Evolutionary conservation across 176 grass and related monocot genomes (phyloP).

Genomic region (Panicum miliaceum): DNA sequence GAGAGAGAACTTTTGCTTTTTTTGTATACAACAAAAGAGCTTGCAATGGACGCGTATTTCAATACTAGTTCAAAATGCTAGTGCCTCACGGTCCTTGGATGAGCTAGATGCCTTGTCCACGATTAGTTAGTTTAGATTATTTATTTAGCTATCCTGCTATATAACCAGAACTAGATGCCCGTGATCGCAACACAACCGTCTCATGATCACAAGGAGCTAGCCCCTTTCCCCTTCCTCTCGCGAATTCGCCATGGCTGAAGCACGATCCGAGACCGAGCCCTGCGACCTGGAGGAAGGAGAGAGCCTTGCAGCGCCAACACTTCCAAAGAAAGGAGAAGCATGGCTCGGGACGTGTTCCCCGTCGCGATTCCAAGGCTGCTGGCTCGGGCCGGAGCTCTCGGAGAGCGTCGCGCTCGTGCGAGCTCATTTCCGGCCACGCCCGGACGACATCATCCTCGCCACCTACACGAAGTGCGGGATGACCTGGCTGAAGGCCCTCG

Average conservation of each 20-base stretch:
- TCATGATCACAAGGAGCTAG: background rate
- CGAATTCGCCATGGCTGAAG: too few species aligned
- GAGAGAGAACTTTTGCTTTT: too few species aligned
- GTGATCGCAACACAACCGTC: background rate
- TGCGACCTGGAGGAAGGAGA: too few species aligned
- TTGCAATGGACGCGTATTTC: too few species aligned
- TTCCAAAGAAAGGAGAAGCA: background rate
- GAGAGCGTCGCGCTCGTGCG: conserved; percentile 12
- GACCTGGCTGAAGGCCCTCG: conserved; percentile 52
- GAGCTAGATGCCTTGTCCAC: too few species aligned
- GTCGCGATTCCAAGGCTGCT: conserved; percentile 11
- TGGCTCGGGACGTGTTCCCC: background rate
- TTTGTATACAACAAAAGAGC: too few species aligned
- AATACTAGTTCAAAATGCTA: too few species aligned
- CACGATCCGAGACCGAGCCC: background rate
- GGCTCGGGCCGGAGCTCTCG: background rate
- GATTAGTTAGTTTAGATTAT: too few species aligned
- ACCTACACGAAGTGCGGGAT: conserved; percentile 42
- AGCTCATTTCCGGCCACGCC: conserved; percentile 30
- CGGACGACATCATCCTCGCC: conserved; percentile 39
- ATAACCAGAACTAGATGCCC: background rate
- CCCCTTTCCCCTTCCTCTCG: background rate
- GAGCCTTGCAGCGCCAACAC: background rate
- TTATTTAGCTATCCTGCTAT: too few species aligned
- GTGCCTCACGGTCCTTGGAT: too few species aligned